phyloP scores from a whole-genome alignment of 2,329 filamentous ascomycete genomes.

The Tetracladium maxilliforme region DNA sequence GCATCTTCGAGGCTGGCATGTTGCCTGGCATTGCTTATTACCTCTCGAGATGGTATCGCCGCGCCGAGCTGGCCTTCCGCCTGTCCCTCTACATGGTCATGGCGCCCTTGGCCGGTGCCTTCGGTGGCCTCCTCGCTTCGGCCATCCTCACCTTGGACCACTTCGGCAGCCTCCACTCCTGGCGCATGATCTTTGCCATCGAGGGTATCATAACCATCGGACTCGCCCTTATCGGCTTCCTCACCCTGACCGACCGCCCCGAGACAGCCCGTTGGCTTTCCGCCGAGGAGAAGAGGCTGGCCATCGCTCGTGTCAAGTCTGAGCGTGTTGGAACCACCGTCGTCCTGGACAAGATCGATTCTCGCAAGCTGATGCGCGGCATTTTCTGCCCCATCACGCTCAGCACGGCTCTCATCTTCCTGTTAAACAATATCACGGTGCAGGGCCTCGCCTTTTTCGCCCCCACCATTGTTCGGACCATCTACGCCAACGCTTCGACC shows the following conservation, averaged over 20 bases:
- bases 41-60: conserved; percentile 56
- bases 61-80: conserved; percentile 51
- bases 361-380: conserved; percentile 41
- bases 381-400: conserved; percentile 50
- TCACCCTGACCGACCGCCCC: conserved; percentile 54
- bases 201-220: conserved; percentile 50
- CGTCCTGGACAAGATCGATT: conserved; percentile 49
- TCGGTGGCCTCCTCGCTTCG: conserved; percentile 51
- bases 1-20: conserved; percentile 60
- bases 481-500: conserved; percentile 42
- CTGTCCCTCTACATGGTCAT: conserved; percentile 56
- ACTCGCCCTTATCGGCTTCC: conserved; percentile 42
- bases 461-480: conserved; percentile 54
- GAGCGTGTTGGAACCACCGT: conserved; percentile 48
- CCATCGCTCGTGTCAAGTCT: conserved; percentile 51
- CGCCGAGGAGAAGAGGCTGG: conserved; percentile 50
- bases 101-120: conserved; percentile 55
- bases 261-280: conserved; percentile 53
- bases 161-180: conserved; percentile 39
- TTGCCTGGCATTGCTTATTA: conserved; percentile 64
- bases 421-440: conserved; percentile 56
- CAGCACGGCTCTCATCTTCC: conserved; percentile 39
- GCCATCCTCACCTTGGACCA: conserved; percentile 46
- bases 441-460: conserved; percentile 57
- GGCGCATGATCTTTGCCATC: conserved; percentile 62